phyloP scores from a whole-genome alignment of 345 rosid genomes.

The Ailanthus altissimus region DNA sequence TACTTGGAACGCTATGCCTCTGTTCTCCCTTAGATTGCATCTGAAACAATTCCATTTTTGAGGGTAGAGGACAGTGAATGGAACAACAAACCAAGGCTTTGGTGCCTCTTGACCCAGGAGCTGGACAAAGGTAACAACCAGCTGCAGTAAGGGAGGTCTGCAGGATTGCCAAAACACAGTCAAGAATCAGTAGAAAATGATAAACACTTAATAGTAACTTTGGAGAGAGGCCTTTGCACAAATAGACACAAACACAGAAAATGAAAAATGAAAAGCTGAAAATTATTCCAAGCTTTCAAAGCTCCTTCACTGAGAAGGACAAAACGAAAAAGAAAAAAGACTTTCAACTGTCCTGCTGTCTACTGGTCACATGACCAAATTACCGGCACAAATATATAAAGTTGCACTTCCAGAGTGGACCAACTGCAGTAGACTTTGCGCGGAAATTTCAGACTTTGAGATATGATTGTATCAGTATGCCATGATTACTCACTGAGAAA shows the following conservation, averaged over 20 bases:
- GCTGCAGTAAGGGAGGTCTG: slow-evolving; percentile 90
- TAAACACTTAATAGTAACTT: background rate
- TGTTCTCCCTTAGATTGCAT: slow-evolving; percentile 30
- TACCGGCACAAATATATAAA: background rate
- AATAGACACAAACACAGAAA: background rate
- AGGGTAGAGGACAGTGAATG: slow-evolving; percentile 57
- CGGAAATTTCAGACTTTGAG: slow-evolving; percentile 6
- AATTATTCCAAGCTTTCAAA: background rate
- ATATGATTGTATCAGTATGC: background rate
- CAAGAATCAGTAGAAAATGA: slow-evolving; percentile 7
- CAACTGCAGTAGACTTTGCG: background rate
- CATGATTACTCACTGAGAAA: background rate
- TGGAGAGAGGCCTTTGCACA: background rate
- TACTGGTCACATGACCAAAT: background rate
- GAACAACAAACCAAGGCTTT: slow-evolving; percentile 78
- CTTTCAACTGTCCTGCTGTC: background rate
- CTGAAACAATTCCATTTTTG: slow-evolving; percentile 44
- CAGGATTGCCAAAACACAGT: slow-evolving; percentile 24
- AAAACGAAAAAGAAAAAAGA: background rate
- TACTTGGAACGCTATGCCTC: slow-evolving; percentile 19
- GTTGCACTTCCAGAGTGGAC: background rate
- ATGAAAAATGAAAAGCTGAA: background rate
- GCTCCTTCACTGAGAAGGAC: background rate
- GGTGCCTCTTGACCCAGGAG: slow-evolving; percentile 83
- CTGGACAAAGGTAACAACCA: slow-evolving; percentile 92